phyloP scores from a whole-genome alignment of 495 filamentous ascomycete genomes.

The Xylaria grammica region DNA sequence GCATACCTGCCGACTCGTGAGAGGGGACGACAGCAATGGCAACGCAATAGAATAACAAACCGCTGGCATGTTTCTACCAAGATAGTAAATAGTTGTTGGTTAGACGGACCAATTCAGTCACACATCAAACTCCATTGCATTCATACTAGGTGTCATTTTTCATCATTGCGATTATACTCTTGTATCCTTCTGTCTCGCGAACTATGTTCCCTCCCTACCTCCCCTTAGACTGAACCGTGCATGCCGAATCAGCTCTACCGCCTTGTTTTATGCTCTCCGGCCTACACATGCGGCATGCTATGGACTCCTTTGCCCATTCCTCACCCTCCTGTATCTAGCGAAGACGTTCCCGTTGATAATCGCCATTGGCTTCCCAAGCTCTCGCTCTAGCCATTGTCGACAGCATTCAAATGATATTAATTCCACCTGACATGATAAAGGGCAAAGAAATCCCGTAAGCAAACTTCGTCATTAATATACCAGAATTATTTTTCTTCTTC shows the following conservation, averaged over 20 bases:
- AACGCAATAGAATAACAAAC: not conserved
- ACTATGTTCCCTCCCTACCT: not conserved
- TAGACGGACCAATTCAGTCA: not conserved
- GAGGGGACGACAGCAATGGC: too few species aligned
- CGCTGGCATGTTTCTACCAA: too few species aligned
- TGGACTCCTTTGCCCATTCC: not conserved
- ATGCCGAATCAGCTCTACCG: not conserved
- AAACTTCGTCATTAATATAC: constrained; percentile 25
- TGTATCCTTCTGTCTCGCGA: constrained; percentile 8
- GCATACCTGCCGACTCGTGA: too few species aligned
- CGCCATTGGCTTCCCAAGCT: not conserved
- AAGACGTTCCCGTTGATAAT: constrained; percentile 10
- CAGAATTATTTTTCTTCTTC: constrained; percentile 19
- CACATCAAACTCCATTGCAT: not conserved
- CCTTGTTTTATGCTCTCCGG: not conserved
- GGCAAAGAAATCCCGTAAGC: constrained; percentile 1
- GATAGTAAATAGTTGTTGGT: not conserved
- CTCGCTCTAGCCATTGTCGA: not conserved
- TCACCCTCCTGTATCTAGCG: not conserved
- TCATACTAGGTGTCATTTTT: not conserved
- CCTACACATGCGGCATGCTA: not conserved
- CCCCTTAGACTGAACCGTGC: not conserved
- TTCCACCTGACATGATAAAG: constrained; percentile 9
- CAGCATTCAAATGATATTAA: constrained; percentile 19
- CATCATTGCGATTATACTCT: constrained; percentile 1